Evolutionary conservation across 306 rosid species (phyloP).

Genomic region (Prunus kanzakura): DNA sequence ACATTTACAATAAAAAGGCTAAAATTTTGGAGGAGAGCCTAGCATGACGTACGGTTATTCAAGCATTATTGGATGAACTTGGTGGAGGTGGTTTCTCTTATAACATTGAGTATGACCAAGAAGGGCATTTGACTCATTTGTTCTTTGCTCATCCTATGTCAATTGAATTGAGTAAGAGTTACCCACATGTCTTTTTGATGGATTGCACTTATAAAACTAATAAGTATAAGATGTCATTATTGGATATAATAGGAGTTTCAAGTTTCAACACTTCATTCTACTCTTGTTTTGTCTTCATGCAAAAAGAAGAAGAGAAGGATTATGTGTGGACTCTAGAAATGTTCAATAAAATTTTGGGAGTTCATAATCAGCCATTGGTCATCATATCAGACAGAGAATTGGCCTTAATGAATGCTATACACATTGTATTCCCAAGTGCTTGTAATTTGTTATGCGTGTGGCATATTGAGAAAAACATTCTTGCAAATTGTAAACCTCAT

Average conservation of each 20-base stretch:
- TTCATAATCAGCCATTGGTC: no score
- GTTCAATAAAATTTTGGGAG: no score
- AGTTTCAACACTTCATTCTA: background rate
- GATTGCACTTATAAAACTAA: background rate
- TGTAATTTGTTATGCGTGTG: no score
- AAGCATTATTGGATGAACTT: background rate
- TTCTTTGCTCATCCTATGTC: background rate
- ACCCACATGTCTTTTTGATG: background rate
- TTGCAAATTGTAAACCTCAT: no score
- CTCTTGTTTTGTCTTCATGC: background rate
- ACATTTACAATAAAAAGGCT: background rate
- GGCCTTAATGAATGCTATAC: no score
- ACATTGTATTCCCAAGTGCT: no score
- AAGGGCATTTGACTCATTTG: background rate
- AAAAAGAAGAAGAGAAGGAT: background rate
- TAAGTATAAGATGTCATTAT: background rate
- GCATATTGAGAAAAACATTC: no score
- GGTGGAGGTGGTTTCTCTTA: background rate
- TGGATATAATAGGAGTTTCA: background rate
- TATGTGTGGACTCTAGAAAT: no score
- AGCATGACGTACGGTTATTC: background rate
- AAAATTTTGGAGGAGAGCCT: background rate
- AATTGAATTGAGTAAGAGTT: background rate
- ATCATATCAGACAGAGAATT: no score
- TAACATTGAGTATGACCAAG: background rate